Evolutionary conservation across 2,329 filamentous ascomycete species (phyloP), one percentile per base, ranked within the genome.

Genomic region (Lasiodiplodia theobromae): DNA sequence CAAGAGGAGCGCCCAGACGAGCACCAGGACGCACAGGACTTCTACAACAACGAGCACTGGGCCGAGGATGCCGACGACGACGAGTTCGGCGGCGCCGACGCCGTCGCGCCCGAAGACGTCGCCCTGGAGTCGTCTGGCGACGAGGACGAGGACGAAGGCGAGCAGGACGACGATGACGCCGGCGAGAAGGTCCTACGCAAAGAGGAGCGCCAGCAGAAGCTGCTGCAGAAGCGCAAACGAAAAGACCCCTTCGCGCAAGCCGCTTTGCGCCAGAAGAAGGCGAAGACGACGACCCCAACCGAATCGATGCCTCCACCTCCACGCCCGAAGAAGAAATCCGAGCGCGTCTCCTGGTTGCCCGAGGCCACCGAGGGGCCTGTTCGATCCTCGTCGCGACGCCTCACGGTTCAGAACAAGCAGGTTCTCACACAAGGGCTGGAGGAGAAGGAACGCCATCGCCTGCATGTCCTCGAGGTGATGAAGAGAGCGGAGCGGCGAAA

Each of bases 131-230:
- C 92, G 16, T 96, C 93, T 0, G 92, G 89, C 0, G 92, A 93
- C 71, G 91, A 94, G 57, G 93, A 96, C 60, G 93, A 96, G 70
- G 91, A 93, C 69, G 89, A 79, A 84, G 89, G 64, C 85, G 91
- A 69, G 79, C 81, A 77, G 10, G 80, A 85, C 23, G 88, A 96
- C 72, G 93, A 97, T 52, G 79, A 96, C 4, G 92, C 93, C 68
- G 96, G 96, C 40, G 96, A 99, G 81, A 91, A 90, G 74, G 93
- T 97, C 80, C 79, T 99, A 67, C 89, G 96, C 80, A 90, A 88
- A 71, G 88, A 91, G 73, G 93, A 91, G 69, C 90, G 89, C 72
- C 88, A 87, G 69, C 91, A 91, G 73, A 87, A 80, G 66, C 73
- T 74, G 44, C 75, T 60, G 70, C 92, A 93, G 78, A 97, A 97